These are phyloP conservation scores for Epichloe gansuensis DNA, from an alignment of 2,329 filamentous ascomycete genomes.

Conservation along the genomic window DNA sequence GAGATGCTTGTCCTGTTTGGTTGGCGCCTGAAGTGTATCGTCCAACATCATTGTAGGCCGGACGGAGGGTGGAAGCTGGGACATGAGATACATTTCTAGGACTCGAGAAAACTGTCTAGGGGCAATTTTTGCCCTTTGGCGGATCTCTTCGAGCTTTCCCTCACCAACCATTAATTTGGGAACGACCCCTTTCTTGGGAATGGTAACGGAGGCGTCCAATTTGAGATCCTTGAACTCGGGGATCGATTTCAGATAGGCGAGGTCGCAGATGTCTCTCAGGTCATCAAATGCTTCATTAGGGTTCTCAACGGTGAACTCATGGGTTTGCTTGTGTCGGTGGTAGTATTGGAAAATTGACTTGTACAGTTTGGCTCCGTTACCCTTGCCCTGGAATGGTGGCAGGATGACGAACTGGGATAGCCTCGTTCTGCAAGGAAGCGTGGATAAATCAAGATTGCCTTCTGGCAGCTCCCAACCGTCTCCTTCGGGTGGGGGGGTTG, in stretches of 20 bases:
- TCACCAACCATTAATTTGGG: slow-evolving; percentile 46
- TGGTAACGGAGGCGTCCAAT: slow-evolving; percentile 37
- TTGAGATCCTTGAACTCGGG: slow-evolving; percentile 44
- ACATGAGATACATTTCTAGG: slow-evolving; percentile 63
- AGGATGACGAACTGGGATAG: slow-evolving; percentile 91
- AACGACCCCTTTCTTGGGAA: slow-evolving; percentile 34
- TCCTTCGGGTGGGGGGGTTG: slow-evolving; percentile 28
- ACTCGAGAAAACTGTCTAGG: slow-evolving; percentile 64
- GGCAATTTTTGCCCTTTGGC: slow-evolving; percentile 54
- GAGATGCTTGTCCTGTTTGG: slow-evolving; percentile 44
- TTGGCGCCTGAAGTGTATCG: slow-evolving; percentile 29
- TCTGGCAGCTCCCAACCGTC: slow-evolving; percentile 31
- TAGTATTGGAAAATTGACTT: slow-evolving; percentile 62
- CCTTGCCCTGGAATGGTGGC: slow-evolving; percentile 70
- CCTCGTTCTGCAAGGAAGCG: slow-evolving; percentile 63
- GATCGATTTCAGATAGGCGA: slow-evolving; percentile 47
- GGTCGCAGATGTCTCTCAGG: slow-evolving; percentile 62
- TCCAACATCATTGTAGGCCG: slow-evolving; percentile 36
- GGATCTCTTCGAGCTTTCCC: slow-evolving; percentile 41
- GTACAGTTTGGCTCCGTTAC: slow-evolving; percentile 72
- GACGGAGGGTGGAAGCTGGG: slow-evolving; percentile 41
- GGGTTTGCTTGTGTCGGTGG: slow-evolving; percentile 51
- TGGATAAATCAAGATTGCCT: slow-evolving; percentile 36
- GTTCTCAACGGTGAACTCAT: slow-evolving; percentile 86
- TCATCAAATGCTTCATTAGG: slow-evolving; percentile 80